Evolutionary conservation across 805 yeast species (phyloP).

Genomic region (Kodamaea fukazawae): DNA sequence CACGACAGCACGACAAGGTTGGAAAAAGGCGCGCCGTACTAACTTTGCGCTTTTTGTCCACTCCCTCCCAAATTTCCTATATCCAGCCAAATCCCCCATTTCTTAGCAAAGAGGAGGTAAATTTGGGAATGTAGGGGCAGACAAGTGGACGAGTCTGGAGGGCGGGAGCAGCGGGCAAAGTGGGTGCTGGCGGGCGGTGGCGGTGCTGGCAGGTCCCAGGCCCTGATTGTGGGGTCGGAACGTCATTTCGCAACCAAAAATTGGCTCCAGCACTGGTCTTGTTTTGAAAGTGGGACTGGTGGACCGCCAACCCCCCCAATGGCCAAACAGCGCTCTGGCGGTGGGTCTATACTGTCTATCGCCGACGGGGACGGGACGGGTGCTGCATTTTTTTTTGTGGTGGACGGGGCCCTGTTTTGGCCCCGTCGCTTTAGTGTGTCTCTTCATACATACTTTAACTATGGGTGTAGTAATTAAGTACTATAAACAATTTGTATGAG

Average conservation of each 20-base stretch:
- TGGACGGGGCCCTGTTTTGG: not conserved
- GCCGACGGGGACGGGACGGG: too few species aligned
- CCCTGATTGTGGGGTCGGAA: constrained; percentile 2
- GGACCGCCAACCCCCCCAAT: not conserved
- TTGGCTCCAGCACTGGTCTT: not conserved
- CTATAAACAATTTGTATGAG: constrained; percentile 11
- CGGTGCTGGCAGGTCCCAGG: too few species aligned
- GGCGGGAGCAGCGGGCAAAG: too few species aligned
- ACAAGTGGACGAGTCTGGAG: too few species aligned
- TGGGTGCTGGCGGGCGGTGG: too few species aligned
- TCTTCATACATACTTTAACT: constrained; percentile 9
- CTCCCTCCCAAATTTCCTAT: constrained; percentile 8
- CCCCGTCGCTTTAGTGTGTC: constrained; percentile 1
- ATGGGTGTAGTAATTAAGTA: constrained; percentile 8
- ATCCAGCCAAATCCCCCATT: constrained; percentile 10
- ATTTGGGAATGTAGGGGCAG: too few species aligned
- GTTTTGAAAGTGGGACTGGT: not conserved
- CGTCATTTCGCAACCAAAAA: constrained; percentile 8
- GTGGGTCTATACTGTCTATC: too few species aligned
- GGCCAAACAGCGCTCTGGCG: too few species aligned
- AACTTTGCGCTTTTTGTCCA: constrained; percentile 3
- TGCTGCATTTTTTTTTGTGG: constrained; percentile 8
- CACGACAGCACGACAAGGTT: not conserved
- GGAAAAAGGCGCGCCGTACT: constrained; percentile 3
- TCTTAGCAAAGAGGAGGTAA: too few species aligned